These are phyloP conservation scores for Metschnikowia noctiluminum DNA, from an alignment of 805 yeast genomes.

Conservation along the genomic window DNA sequence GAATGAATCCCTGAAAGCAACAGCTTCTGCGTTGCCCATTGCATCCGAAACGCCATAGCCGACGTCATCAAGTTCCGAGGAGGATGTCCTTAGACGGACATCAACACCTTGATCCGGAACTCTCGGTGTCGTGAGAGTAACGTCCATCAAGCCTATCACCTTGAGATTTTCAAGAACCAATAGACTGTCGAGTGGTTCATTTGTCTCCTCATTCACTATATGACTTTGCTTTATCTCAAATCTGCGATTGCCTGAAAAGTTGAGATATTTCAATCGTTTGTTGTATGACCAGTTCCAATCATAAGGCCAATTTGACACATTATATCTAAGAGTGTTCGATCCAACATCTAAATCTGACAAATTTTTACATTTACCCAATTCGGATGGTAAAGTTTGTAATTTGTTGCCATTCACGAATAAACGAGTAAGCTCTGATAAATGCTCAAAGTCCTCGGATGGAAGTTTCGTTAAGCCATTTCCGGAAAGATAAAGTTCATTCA, in stretches of 20 bases:
- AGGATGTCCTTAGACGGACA: constrained; percentile 86
- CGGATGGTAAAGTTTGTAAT: constrained; percentile 84
- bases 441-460: constrained; percentile 82
- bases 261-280: constrained; percentile 67
- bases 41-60: constrained; percentile 92
- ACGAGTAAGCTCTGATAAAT: constrained; percentile 52
- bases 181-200: constrained; percentile 67
- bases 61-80: constrained; percentile 69
- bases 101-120: constrained; percentile 86
- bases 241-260: constrained; percentile 89
- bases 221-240: constrained; percentile 77
- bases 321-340: constrained; percentile 84
- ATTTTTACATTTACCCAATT: constrained; percentile 62
- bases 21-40: constrained; percentile 60
- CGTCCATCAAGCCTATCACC: constrained; percentile 88
- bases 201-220: constrained; percentile 50
- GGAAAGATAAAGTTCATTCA: constrained; percentile 69
- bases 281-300: constrained; percentile 98
- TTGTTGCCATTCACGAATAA: constrained; percentile 80
- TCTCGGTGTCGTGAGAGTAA: constrained; percentile 81
- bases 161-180: constrained; percentile 60
- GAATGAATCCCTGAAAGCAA: constrained; percentile 80
- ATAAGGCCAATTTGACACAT: constrained; percentile 89
- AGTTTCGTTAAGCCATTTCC: constrained; percentile 78
- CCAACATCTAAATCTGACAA: constrained; percentile 83